Conservation (phyloP, 768 basidiomycete species). For the Boletus insuetus region DNA sequence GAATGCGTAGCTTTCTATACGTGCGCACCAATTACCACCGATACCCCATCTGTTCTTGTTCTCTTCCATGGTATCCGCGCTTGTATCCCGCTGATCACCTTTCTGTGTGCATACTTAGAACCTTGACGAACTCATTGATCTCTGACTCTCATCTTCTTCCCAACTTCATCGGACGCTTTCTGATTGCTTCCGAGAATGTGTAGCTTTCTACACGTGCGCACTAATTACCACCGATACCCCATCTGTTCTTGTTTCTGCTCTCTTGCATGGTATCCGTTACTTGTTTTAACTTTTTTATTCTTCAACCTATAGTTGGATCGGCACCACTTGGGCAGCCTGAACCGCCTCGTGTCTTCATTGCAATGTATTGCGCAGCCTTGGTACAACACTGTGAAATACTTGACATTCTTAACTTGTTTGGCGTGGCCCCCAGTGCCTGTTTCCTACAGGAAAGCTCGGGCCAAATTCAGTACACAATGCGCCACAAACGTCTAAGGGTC, state of each 20-base stretch:
- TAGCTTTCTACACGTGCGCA: not conserved
- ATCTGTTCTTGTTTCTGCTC: not conserved
- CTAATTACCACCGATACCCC: not conserved
- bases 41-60: not conserved
- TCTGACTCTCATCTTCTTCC: conserved; percentile 1
- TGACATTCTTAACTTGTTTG: not conserved
- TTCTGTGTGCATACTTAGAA: conserved; percentile 9
- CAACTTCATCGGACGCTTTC: not conserved
- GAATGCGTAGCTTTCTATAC: not conserved
- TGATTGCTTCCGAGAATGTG: not conserved
- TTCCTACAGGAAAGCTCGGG: not conserved
- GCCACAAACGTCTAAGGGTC: too few relatives aligned
- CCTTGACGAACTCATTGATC: conserved; percentile 22
- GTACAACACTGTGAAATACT: too few relatives aligned
- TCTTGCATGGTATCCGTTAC: not conserved
- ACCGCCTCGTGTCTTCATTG: not conserved
- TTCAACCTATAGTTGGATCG: not conserved
- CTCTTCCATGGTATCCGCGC: not conserved
- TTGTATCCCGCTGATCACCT: not conserved
- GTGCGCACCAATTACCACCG: not conserved
- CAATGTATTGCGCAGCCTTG: not conserved
- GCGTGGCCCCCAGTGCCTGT: too few relatives aligned
- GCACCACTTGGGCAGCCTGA: not conserved
- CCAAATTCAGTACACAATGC: too few relatives aligned
- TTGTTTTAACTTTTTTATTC: not conserved